Percentiles rank a stretch among this genome's conserved stretches.
These are phyloP conservation scores for Pachyrhizus erosus DNA, from an alignment of 306 rosid genomes.

Conservation along the genomic window DNA sequence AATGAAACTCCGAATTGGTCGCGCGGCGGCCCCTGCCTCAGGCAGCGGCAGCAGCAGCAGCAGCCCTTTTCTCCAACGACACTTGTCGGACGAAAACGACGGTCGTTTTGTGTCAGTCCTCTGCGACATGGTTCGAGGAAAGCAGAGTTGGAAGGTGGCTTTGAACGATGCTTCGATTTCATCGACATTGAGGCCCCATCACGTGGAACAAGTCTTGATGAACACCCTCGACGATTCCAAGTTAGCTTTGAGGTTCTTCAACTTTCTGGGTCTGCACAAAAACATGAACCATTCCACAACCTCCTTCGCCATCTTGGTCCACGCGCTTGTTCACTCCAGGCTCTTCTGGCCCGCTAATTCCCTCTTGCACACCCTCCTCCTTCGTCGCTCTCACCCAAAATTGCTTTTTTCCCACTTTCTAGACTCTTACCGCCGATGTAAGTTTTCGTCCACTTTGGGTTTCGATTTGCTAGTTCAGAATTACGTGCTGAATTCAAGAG, in stretches of 20 bases:
- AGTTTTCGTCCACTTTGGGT: slow-evolving; percentile 64
- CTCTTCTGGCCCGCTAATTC: slow-evolving; percentile 88
- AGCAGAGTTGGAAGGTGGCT: slow-evolving; percentile 75
- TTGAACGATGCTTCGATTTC: slow-evolving; percentile 64
- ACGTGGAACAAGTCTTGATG: slow-evolving; percentile 72
- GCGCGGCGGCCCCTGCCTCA: slow-evolving; percentile 24
- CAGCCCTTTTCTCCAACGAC: slow-evolving; percentile 36
- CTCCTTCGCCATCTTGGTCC: slow-evolving; percentile 81
- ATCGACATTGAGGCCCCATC: slow-evolving; percentile 59
- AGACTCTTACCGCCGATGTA: slow-evolving; percentile 44
- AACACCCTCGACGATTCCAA: slow-evolving; percentile 63
- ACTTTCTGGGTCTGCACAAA: slow-evolving; percentile 82
- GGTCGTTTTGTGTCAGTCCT: slow-evolving; percentile 57
- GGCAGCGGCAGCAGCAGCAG: not conserved
- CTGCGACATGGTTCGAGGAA: slow-evolving; percentile 71
- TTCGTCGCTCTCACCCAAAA: slow-evolving; percentile 66
- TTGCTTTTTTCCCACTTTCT: slow-evolving; percentile 58
- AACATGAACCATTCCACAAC: slow-evolving; percentile 74
- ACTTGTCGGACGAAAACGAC: slow-evolving; percentile 56
- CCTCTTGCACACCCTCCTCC: slow-evolving; percentile 74
- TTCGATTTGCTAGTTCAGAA: slow-evolving; percentile 81
- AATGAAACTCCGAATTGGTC: slow-evolving; percentile 57
- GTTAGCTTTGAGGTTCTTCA: slow-evolving; percentile 90
- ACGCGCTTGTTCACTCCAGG: slow-evolving; percentile 60
- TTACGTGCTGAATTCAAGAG: slow-evolving; percentile 63